Evolutionary conservation across 805 yeast species (phyloP), one percentile per base, ranked within the genome.

Genomic region (Lipomyces starkeyi): DNA sequence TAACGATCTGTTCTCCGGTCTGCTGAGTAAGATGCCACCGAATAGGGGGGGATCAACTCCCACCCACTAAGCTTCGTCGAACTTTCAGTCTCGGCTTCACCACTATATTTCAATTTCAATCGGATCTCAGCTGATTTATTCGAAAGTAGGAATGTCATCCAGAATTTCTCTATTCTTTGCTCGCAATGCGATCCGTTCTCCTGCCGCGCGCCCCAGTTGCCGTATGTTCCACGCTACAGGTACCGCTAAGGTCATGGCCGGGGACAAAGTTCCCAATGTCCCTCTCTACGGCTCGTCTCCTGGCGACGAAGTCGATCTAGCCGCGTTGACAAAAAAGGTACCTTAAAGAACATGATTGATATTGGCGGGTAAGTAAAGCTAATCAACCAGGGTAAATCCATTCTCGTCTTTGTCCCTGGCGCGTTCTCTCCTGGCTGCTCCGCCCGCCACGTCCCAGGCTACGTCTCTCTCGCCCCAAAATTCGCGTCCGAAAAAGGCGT

Each of bases 351-450:
- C n/a, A n/a, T 25, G 29, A 13, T 54, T 55, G 13, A 47, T 17
- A 22, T 14, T 59, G 5, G 14, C 22, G 13, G 17, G 2, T 6
- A 3, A 22, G 29, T 35, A 47, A 35, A 25, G 25, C 22, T n/a
- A 59, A 14, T 27, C 83, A 54, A 79, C 25, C 59, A 69, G 67
- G 89, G 89, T n/a, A 86, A 83, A 74, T 80, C 83, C 56, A 73
- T 89, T 52, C 79, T 89, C 53, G 82, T 88, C 25, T 86, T 88
- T 68, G 88, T 87, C 43, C 90, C 91, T 56, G 90, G 95, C 52
- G 97, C 97, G 0, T 91, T 87, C 77, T 88, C 94, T 1, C 91
- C 93, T 53, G 91, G 90, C 3, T 91, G 97, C 78, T 83, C 91
- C 43, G 87, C 88, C 32, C 78, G 83, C 35, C 93, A 89, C 75